Base-by-base conservation (phyloP, 768 basidiomycete genomes). In the Rhizopogon salebrosus region DNA sequence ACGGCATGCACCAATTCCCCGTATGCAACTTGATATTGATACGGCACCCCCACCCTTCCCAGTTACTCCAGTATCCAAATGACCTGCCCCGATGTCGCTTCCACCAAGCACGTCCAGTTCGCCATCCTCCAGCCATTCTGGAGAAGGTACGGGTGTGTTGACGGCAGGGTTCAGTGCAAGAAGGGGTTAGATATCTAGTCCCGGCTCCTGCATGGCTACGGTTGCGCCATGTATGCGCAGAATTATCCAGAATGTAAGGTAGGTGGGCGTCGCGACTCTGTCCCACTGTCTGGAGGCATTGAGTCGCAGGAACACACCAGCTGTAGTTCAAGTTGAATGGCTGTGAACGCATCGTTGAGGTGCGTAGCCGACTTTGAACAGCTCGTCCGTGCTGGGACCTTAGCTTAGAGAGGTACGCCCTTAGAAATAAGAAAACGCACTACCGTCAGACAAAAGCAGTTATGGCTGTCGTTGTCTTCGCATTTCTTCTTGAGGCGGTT, bases 81-180 rank as follows among this genome's bases (percentile, higher is more conserved):
- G 29, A 9, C 60, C 50, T 20, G 68, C 61, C 1, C 58, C 55
- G 20, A 52, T 41, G 4, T 64, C 65, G 0, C 59, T 64, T 29
- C 60, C 62, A 29, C 60, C 62, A 2, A 59, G 60, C 2, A 53
- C 60, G 24, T 67, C 67, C 49, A 70, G 63, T 26, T 71, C 75
- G 20, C 76, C 75, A 18, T 79, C 79, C 64, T 90, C 89, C 5
- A 91, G 72, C 89, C 89, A 91, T n/a, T 78, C 80, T 57, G 90
- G 90, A 60, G 79, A 89, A 2, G 77, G 77, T 6, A 71, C 72
- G 41, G 60, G 63, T 35, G 70, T 79, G 1, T 73, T 71, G 60
- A 90, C 89, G 10, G 88, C 89, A 58, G 83, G 72, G 61, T 85
- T 87, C 62, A 90, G 89, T 0, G 88, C 86, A 4, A 85, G 58